Evolutionary conservation across 805 yeast species (phyloP).

Genomic region (Metschnikowia chrysomelidarum): DNA sequence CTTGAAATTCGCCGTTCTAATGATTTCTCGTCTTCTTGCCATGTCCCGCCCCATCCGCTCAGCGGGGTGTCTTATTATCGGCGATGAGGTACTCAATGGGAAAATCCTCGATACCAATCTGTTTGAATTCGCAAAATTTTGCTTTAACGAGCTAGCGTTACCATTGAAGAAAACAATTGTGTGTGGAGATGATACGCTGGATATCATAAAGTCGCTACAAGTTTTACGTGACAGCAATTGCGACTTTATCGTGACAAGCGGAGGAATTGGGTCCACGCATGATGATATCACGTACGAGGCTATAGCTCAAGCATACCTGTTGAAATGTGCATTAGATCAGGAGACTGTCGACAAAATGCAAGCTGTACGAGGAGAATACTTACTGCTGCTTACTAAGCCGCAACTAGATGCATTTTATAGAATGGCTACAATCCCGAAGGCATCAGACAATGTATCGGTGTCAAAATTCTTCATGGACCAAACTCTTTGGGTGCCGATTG

Average conservation of each 20-base stretch:
- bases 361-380: slow-evolving; percentile 37
- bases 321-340: slow-evolving; percentile 50
- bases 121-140: slow-evolving; percentile 62
- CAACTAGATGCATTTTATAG: slow-evolving; percentile 62
- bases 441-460: slow-evolving; percentile 27
- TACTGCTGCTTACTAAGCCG: slow-evolving; percentile 32
- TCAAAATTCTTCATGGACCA: slow-evolving; percentile 43
- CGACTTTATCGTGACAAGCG: slow-evolving; percentile 69
- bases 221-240: slow-evolving; percentile 47
- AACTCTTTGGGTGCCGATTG: slow-evolving; percentile 81
- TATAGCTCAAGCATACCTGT: slow-evolving; percentile 60
- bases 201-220: slow-evolving; percentile 54
- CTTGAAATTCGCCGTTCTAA: neutral
- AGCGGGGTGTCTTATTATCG: slow-evolving; percentile 63
- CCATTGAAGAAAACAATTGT: slow-evolving; percentile 65
- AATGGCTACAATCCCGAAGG: slow-evolving; percentile 76
- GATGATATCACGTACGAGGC: slow-evolving; percentile 84
- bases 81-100: slow-evolving; percentile 87
- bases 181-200: slow-evolving; percentile 72
- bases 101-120: slow-evolving; percentile 82
- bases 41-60: slow-evolving; percentile 25
- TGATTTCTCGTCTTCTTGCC: slow-evolving; percentile 11
- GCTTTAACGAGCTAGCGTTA: slow-evolving; percentile 62
- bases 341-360: slow-evolving; percentile 64
- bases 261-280: slow-evolving; percentile 84